phyloP scores from a whole-genome alignment of 768 basidiomycete genomes.

The Kwoniella bestiolae region DNA sequence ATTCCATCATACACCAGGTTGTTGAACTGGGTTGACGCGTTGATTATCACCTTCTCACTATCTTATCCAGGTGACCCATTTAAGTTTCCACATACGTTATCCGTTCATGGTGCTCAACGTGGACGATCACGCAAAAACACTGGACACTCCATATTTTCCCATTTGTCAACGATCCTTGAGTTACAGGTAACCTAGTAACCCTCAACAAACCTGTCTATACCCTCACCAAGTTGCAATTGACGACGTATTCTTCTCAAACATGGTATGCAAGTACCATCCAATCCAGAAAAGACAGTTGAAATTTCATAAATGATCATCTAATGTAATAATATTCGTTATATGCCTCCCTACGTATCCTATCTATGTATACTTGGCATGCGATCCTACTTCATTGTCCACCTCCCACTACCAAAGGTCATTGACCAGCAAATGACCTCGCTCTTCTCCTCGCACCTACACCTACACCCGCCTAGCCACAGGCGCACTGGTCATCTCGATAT shows the following conservation, averaged over 20 bases:
- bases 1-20: not conserved
- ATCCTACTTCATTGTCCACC: not conserved
- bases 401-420: not conserved
- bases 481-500: conserved; percentile 47
- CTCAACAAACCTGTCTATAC: no score
- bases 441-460: not conserved
- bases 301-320: not conserved
- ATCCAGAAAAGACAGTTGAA: not conserved
- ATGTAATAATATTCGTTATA: not conserved
- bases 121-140: no score
- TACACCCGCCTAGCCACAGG: conserved; percentile 30
- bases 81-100: not conserved
- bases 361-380: not conserved
- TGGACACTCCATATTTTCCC: no score
- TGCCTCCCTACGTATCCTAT: not conserved
- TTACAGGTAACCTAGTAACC: no score
- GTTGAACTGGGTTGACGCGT: not conserved
- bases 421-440: not conserved
- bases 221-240: no score
- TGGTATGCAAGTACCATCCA: no score
- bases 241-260: no score
- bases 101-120: no score
- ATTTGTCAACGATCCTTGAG: no score
- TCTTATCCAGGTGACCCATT: not conserved
- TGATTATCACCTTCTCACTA: no score